A percentile compares a stretch with the other conserved stretches of the same genome.
Conservation (phyloP, 805 yeast genomes). For the Candida ascalaphidarum region DNA sequence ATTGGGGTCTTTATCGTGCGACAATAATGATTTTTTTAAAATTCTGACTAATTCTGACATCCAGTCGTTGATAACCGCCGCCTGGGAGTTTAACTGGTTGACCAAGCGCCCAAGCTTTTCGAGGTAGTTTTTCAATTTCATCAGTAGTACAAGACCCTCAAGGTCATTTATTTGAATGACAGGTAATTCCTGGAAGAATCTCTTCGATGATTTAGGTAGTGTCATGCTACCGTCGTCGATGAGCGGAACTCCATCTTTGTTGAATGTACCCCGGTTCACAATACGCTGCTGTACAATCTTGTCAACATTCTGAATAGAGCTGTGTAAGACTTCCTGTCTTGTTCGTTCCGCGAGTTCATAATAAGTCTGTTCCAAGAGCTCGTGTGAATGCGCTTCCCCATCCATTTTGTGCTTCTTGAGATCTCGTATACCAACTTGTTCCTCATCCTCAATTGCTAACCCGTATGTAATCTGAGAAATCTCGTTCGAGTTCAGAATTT, state of each 20-base stretch:
- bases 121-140: slow-evolving; percentile 12
- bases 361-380: slow-evolving; percentile 39
- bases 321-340: slow-evolving; percentile 45
- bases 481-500: slow-evolving; percentile 9
- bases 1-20: slow-evolving; percentile 41
- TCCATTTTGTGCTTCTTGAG: no score
- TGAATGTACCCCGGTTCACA: slow-evolving; percentile 13
- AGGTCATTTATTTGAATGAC: slow-evolving; percentile 10
- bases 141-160: slow-evolving; percentile 8
- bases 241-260: no score
- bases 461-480: slow-evolving; percentile 14
- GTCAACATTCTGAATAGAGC: slow-evolving; percentile 27
- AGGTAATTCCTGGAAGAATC: slow-evolving; percentile 23
- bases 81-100: slow-evolving; percentile 42
- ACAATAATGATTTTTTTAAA: slow-evolving; percentile 41
- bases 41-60: slow-evolving; percentile 31
- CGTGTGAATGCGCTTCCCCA: no score
- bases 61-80: slow-evolving; percentile 45
- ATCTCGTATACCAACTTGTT: no score
- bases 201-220: slow-evolving; percentile 26
- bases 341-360: slow-evolving; percentile 56
- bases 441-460: slow-evolving; percentile 5
- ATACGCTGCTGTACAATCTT: slow-evolving; percentile 16
- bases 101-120: slow-evolving; percentile 12
- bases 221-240: no score